Conservation (phyloP, 768 basidiomycete species). For the Strobilomyces confusus region DNA sequence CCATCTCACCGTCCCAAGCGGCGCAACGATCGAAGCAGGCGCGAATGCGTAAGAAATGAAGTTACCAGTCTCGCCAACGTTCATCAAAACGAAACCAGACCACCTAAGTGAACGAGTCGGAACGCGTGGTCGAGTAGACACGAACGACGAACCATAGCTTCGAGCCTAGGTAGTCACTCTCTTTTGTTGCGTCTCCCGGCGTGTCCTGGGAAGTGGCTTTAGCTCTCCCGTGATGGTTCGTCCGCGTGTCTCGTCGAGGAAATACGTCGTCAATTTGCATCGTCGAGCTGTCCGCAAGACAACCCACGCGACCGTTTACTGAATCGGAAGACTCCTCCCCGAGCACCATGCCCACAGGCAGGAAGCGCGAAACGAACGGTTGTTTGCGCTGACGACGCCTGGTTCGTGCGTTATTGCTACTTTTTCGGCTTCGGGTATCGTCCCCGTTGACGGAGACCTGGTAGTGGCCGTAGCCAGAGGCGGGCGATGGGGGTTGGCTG, state of each 20-base stretch:
- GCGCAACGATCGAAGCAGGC: constrained; percentile 90
- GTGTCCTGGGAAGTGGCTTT: constrained; percentile 17
- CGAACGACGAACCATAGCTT: constrained; percentile 64
- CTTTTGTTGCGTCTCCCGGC: constrained; percentile 42
- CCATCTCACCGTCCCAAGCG: constrained; percentile 81
- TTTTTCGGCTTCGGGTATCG: constrained; percentile 27
- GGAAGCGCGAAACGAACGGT: constrained; percentile 34
- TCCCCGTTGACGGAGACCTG: constrained; percentile 12
- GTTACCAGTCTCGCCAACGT: constrained; percentile 86
- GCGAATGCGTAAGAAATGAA: constrained; percentile 90
- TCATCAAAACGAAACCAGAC: constrained; percentile 85
- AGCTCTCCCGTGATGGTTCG: constrained; percentile 3
- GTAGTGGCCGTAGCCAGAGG: constrained; percentile 18
- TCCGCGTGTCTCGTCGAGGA: constrained; percentile 19
- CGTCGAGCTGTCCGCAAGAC: not conserved
- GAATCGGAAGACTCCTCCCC: constrained; percentile 9
- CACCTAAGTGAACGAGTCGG: constrained; percentile 53
- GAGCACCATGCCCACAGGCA: constrained; percentile 26
- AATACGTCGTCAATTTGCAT: constrained; percentile 41
- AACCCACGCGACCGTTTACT: not conserved
- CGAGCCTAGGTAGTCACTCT: constrained; percentile 77
- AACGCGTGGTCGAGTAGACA: not conserved
- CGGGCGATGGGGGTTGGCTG: constrained; percentile 13
- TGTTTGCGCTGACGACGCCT: constrained; percentile 25
- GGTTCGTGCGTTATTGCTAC: constrained; percentile 18